These are phyloP conservation scores for Spathaspora sp. DNA, from an alignment of 805 yeast species.

Conservation along the genomic window DNA sequence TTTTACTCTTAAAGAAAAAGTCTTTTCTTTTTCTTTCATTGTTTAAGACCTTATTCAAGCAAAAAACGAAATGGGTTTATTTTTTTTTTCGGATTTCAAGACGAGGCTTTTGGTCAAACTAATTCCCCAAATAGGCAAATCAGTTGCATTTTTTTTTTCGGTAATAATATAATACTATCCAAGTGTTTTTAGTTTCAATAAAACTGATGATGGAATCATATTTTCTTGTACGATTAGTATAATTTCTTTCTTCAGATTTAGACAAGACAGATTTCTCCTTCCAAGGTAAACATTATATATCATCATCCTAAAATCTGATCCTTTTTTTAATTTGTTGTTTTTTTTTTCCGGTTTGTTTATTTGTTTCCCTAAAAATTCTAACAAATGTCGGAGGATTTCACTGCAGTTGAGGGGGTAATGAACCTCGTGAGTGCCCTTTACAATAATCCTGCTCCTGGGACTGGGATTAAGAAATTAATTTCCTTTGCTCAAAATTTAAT, in stretches of 20 bases:
- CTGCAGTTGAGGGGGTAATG: conserved; percentile 6
- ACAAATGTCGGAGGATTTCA: not conserved
- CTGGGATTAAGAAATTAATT: conserved; percentile 20
- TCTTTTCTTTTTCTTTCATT: too few species aligned
- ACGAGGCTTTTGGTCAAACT: not conserved
- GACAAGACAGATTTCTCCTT: too few species aligned
- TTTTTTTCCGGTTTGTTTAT: not conserved
- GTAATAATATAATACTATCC: not conserved
- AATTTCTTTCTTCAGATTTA: too few species aligned
- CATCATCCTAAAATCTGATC: too few species aligned
- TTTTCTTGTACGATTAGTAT: too few species aligned
- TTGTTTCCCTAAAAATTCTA: not conserved
- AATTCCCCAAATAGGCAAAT: not conserved
- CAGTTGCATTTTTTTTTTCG: not conserved
- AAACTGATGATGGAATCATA: too few species aligned
- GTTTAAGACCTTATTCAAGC: not conserved
- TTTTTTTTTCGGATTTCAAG: not conserved
- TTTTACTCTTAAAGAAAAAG: too few species aligned
- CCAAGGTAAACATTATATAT: too few species aligned
- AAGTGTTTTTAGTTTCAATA: too few species aligned
- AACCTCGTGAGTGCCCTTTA: not conserved
- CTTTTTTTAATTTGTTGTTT: too few species aligned
- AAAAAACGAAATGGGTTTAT: not conserved
- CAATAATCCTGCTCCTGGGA: conserved; percentile 15
- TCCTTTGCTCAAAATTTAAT: conserved; percentile 24